These are phyloP conservation scores for Eutrema heterophyllum DNA, from an alignment of 345 rosid genomes.

Conservation along the genomic window DNA sequence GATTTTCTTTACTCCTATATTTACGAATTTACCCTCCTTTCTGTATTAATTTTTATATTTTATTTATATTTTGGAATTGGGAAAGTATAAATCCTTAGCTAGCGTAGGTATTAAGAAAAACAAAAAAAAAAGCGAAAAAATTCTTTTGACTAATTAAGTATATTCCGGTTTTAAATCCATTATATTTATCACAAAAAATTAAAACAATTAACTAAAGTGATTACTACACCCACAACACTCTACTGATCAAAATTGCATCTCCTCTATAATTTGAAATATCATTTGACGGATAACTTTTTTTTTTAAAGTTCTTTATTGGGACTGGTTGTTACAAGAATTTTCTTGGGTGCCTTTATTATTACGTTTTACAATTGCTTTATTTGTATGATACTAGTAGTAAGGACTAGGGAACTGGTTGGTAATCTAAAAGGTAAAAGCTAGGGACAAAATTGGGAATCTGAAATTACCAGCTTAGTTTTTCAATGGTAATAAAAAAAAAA, in stretches of 20 bases:
- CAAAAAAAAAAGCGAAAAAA: not conserved
- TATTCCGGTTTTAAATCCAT: not conserved
- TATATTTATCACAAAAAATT: not conserved
- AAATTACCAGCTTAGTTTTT: not conserved
- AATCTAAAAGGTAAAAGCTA: not conserved
- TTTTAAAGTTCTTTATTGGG: not conserved
- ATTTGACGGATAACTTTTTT: not conserved
- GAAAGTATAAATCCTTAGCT: not conserved
- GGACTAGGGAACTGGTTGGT: no score
- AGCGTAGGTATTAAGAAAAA: slow-evolving; percentile 19
- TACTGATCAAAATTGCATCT: not conserved
- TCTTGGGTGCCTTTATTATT: not conserved
- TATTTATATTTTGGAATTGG: not conserved
- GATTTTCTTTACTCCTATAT: not conserved
- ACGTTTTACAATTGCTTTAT: not conserved
- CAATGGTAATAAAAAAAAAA: not conserved
- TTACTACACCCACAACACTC: not conserved
- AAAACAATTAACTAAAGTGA: not conserved
- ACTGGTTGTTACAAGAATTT: not conserved
- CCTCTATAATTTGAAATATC: not conserved
- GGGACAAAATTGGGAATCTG: slow-evolving; percentile 4
- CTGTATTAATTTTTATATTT: not conserved
- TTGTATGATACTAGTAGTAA: no score
- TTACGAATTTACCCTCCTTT: slow-evolving; percentile 15
- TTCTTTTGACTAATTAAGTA: not conserved